phyloP scores from a whole-genome alignment of 1,139 yeast genomes.

The Wickerhamiella infanticola region DNA sequence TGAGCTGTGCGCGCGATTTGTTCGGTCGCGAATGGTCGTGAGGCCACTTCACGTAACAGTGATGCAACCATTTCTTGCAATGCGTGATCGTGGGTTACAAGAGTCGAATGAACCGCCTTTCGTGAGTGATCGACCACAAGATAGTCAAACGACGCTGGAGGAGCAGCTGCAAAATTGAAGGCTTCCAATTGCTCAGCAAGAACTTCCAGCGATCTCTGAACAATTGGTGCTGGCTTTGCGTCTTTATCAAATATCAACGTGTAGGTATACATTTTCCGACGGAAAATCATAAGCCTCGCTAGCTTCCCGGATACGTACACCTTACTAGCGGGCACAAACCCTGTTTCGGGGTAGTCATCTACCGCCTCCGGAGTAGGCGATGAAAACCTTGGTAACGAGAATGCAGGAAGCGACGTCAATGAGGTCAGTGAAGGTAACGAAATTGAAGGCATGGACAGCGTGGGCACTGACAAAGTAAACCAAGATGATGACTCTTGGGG shows the following conservation, averaged over 20 bases:
- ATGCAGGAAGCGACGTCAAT: not conserved
- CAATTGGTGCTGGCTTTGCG: not conserved
- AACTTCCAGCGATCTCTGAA: not conserved
- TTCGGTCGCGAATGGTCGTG: not conserved
- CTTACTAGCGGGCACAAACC: not conserved
- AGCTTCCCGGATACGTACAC: not conserved
- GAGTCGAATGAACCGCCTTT: constrained; percentile 6
- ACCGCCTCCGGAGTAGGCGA: not conserved
- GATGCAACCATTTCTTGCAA: not conserved
- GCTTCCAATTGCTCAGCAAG: constrained; percentile 10
- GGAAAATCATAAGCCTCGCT: not conserved
- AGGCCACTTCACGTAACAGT: not conserved
- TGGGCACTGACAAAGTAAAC: not conserved
- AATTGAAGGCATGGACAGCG: not conserved
- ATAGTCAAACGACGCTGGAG: constrained; percentile 12
- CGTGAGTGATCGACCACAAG: constrained; percentile 4
- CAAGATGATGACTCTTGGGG: not conserved
- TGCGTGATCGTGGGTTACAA: constrained; percentile 2
- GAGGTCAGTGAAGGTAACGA: not conserved
- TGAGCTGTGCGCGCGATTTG: constrained; percentile 8
- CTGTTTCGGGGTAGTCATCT: not conserved
- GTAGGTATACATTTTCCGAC: not conserved
- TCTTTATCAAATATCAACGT: not conserved
- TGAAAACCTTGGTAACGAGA: not conserved
- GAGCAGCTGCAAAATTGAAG: constrained; percentile 13